Percentiles rank a stretch among this genome's conserved stretches.
phyloP scores from a whole-genome alignment of 2,329 filamentous ascomycete genomes.

The Colletotrichum tropicicola region DNA sequence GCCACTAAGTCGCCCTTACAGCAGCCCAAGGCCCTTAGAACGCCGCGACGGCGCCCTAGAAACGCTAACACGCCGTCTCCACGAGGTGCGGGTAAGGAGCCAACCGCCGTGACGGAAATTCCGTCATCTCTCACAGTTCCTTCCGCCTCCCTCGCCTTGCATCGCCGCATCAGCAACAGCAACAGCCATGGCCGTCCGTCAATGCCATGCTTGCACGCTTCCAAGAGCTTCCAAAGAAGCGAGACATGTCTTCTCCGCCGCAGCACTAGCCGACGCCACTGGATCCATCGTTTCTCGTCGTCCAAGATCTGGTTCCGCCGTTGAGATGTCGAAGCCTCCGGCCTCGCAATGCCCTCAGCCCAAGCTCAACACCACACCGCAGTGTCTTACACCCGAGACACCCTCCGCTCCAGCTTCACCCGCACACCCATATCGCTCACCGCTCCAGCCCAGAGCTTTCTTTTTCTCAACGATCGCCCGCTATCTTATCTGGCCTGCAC shows the following conservation, averaged over 20 bases:
- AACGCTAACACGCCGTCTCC: conserved; percentile 3
- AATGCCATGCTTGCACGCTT: too few relatives aligned
- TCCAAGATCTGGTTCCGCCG: too few relatives aligned
- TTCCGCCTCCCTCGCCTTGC: not conserved
- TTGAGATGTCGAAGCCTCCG: too few relatives aligned
- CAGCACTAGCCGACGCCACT: not conserved
- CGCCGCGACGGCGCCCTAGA: not conserved
- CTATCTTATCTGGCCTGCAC: not conserved
- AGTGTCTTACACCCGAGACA: not conserved
- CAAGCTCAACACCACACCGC: not conserved
- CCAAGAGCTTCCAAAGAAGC: not conserved
- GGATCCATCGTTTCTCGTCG: not conserved
- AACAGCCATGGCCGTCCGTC: too few relatives aligned
- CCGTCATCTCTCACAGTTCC: too few relatives aligned
- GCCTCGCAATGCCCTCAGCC: not conserved
- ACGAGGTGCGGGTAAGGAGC: not conserved
- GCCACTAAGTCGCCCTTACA: conserved; percentile 3
- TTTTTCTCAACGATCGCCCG: conserved; percentile 10
- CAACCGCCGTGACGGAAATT: too few relatives aligned
- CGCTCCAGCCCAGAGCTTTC: not conserved
- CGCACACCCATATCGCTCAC: not conserved
- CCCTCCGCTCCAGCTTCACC: not conserved
- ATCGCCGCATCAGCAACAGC: not conserved
- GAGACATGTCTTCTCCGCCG: conserved; percentile 6
- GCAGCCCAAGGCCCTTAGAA: not conserved